phyloP scores from a whole-genome alignment of 352 stramenopile genomes.

The Phytophthora pseudosyringae region DNA sequence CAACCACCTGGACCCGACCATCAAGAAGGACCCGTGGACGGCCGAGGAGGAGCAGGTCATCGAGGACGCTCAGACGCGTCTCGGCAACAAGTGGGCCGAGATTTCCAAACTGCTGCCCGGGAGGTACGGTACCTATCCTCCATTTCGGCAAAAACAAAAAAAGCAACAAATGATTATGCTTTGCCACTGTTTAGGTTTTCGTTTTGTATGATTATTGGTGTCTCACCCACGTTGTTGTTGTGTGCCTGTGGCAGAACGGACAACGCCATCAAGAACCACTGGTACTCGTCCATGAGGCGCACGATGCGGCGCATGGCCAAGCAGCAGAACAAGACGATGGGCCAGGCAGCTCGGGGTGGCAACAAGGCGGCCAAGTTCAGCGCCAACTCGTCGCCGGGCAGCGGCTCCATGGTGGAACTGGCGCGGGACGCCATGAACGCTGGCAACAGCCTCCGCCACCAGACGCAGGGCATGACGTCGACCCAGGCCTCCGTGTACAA shows the following conservation, averaged over 20 bases:
- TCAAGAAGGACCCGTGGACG: constrained; percentile 90
- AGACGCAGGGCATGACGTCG: constrained; percentile 55
- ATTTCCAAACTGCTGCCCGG: constrained; percentile 97
- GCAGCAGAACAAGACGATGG: constrained; percentile 80
- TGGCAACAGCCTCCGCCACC: constrained; percentile 39
- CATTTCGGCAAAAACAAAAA: neutral
- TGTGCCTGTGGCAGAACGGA: constrained; percentile 64
- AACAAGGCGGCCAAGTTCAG: constrained; percentile 40
- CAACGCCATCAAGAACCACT: constrained; percentile 92
- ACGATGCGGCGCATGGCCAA: constrained; percentile 92
- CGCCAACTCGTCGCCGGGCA: constrained; percentile 33
- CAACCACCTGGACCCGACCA: constrained; percentile 85
- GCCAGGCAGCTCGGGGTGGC: constrained; percentile 27
- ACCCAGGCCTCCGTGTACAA: constrained; percentile 76
- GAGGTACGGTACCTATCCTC: constrained; percentile 41
- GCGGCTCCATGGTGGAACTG: constrained; percentile 34
- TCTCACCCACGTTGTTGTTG: constrained; percentile 1
- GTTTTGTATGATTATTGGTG: neutral
- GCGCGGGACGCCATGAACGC: constrained; percentile 41
- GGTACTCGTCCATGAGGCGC: constrained; percentile 92
- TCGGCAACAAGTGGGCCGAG: constrained; percentile 98
- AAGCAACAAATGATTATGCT: neutral
- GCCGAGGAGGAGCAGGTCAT: constrained; percentile 92
- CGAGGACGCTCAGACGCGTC: constrained; percentile 86
- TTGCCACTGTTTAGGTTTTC: no score